Conservation (phyloP, 2,329 filamentous ascomycete genomes). For the Epichloe festucae region DNA sequence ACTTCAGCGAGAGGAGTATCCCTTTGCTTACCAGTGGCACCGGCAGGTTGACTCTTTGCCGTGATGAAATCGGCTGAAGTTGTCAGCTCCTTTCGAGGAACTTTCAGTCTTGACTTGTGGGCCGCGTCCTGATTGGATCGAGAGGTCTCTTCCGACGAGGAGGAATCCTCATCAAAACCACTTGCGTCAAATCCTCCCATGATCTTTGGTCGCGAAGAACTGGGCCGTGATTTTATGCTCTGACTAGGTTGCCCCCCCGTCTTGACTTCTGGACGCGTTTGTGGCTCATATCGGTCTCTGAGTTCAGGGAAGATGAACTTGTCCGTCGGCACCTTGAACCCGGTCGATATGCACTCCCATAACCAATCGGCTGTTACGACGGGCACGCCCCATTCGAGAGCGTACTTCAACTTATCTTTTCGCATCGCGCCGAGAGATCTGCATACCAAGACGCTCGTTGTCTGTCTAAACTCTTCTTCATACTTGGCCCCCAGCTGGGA, state of each 20-base stretch:
- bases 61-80: conserved; percentile 28
- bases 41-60: conserved; percentile 24
- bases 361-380: conserved; percentile 77
- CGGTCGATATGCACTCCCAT: conserved; percentile 60
- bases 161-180: conserved; percentile 24
- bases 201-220: conserved; percentile 6
- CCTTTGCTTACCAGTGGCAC: conserved; percentile 15
- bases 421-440: conserved; percentile 43
- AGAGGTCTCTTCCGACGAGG: conserved; percentile 11
- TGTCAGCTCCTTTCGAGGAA: conserved; percentile 11
- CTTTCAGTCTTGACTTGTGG: background rate
- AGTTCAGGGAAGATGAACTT: conserved; percentile 36
- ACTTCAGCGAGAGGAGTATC: conserved; percentile 27
- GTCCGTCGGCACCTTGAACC: conserved; percentile 32
- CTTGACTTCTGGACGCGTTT: conserved; percentile 1
- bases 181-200: conserved; percentile 24
- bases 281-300: conserved; percentile 16
- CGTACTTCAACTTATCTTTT: conserved; percentile 68
- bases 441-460: conserved; percentile 68
- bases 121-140: background rate
- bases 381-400: conserved; percentile 61
- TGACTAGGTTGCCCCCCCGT: conserved; percentile 3
- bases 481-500: conserved; percentile 68
- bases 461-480: conserved; percentile 59
- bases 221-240: conserved; percentile 3